Conservation (phyloP, 768 basidiomycete genomes). For the Pleurotus platypus region DNA sequence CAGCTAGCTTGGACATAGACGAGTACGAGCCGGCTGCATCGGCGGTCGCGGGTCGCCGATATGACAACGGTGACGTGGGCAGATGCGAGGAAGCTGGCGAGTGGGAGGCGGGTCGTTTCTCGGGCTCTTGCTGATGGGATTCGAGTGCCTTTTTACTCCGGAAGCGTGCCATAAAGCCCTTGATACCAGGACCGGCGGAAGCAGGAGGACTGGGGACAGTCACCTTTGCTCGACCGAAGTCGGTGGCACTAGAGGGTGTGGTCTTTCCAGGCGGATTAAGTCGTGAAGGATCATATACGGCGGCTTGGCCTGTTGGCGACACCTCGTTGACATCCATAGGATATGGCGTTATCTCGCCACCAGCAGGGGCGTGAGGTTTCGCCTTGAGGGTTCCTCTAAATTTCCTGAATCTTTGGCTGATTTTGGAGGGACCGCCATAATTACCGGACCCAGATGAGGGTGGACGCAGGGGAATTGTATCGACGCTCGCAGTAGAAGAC, state of each 20-base stretch:
- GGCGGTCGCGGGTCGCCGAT: conserved; percentile 18
- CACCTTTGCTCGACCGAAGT: conserved; percentile 51
- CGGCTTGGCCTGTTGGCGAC: conserved; percentile 29
- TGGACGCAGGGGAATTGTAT: conserved; percentile 59
- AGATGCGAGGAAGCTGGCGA: conserved; percentile 23
- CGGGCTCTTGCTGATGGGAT: conserved; percentile 21
- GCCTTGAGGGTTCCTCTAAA: conserved; percentile 66
- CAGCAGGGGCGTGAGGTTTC: conserved; percentile 34
- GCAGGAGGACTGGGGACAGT: conserved; percentile 62
- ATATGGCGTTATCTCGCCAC: conserved; percentile 46
- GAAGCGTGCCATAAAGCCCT: conserved; percentile 80
- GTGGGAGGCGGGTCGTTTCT: conserved; percentile 25
- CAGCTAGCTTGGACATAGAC: conserved; percentile 12
- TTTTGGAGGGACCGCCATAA: conserved; percentile 46
- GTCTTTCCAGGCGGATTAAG: conserved; percentile 28
- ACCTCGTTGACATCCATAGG: conserved; percentile 39
- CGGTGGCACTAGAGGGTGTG: conserved; percentile 41
- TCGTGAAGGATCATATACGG: conserved; percentile 38
- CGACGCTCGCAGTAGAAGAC: conserved; percentile 65
- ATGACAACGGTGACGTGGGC: conserved; percentile 28
- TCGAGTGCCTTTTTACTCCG: conserved; percentile 43
- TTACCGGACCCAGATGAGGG: conserved; percentile 44
- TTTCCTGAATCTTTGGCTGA: conserved; percentile 72
- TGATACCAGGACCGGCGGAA: conserved; percentile 69
- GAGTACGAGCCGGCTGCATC: conserved; percentile 8